A percentile compares a stretch with the other conserved stretches of the same genome.
These are phyloP conservation scores for Colletotrichum tropicicola DNA, from an alignment of 2,329 filamentous ascomycete genomes.

Conservation along the genomic window DNA sequence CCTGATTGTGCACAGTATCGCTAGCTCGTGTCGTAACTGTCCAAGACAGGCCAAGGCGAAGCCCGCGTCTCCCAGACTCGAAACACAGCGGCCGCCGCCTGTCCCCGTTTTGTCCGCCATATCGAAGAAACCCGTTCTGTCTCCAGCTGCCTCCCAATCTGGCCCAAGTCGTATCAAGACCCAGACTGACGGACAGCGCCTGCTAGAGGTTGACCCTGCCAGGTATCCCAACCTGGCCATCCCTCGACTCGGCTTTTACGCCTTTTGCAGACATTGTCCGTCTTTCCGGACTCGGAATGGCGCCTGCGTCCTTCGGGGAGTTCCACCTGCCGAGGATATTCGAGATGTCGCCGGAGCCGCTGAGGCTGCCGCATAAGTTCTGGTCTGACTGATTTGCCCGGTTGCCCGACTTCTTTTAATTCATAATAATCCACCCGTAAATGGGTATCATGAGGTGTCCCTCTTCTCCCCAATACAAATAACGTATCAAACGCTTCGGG, in stretches of 20 bases:
- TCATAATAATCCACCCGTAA: conserved; percentile 17
- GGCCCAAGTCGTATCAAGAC: conserved; percentile 12
- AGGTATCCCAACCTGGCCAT: conserved; percentile 32
- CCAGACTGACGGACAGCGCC: conserved; percentile 18
- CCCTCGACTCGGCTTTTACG: conserved; percentile 30
- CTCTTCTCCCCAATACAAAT: conserved; percentile 12
- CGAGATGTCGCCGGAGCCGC: conserved; percentile 19
- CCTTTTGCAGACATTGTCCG: conserved; percentile 21
- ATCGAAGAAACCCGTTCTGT: conserved; percentile 11
- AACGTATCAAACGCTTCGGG: conserved; percentile 59
- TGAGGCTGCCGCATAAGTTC: neutral
- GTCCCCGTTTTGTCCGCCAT: neutral
- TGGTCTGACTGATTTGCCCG: conserved; percentile 15
- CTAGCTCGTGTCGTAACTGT: conserved; percentile 14
- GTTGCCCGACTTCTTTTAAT: conserved; percentile 28
- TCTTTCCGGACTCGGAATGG: conserved; percentile 20
- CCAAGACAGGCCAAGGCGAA: conserved; percentile 1
- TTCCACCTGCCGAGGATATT: conserved; percentile 35
- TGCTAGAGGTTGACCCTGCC: conserved; percentile 28
- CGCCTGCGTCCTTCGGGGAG: conserved; percentile 30
- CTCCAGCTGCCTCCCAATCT: conserved; percentile 19
- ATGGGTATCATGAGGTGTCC: conserved; percentile 15
- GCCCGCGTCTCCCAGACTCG: neutral
- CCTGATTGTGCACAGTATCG: conserved; percentile 19
- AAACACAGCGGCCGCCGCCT: neutral